Conservation (phyloP, 345 rosid species). For the Gossypium sturtianum region DNA sequence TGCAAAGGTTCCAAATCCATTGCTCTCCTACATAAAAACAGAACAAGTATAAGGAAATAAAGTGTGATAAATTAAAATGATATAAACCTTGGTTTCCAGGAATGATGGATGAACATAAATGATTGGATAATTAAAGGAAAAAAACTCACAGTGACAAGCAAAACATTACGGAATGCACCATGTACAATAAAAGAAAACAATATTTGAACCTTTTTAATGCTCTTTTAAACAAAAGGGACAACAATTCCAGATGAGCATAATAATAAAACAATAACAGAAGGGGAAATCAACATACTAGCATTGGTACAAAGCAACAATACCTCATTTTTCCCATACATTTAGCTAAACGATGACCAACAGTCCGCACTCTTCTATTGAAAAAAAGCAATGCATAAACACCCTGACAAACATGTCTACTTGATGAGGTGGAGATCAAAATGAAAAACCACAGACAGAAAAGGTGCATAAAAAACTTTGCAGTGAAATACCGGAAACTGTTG, state of each 20-base stretch:
- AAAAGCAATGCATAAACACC: constrained; percentile 90
- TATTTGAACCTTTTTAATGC: not conserved
- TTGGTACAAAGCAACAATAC: constrained; percentile 31
- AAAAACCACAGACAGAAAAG: not conserved
- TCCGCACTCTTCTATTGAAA: constrained; percentile 83
- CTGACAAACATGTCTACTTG: constrained; percentile 29
- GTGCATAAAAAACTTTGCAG: constrained; percentile 9
- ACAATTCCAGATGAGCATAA: not conserved
- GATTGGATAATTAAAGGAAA: not conserved
- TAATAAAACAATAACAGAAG: not conserved
- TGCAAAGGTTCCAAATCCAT: constrained; percentile 88
- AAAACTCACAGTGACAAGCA: constrained; percentile 2
- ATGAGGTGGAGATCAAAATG: constrained; percentile 15
- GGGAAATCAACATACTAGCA: not conserved
- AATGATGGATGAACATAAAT: not conserved
- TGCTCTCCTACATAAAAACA: constrained; percentile 59
- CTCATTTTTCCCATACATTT: constrained; percentile 87
- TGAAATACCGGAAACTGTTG: constrained; percentile 79
- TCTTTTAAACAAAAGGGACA: not conserved
- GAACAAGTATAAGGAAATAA: constrained; percentile 13
- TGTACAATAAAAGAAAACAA: not conserved
- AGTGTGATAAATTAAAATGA: not conserved
- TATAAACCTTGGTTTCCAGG: not conserved
- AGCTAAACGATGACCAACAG: constrained; percentile 78
- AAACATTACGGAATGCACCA: not conserved